Evolutionary conservation across 495 filamentous ascomycete genomes (phyloP).

Genomic region (Cairneyella variabilis): DNA sequence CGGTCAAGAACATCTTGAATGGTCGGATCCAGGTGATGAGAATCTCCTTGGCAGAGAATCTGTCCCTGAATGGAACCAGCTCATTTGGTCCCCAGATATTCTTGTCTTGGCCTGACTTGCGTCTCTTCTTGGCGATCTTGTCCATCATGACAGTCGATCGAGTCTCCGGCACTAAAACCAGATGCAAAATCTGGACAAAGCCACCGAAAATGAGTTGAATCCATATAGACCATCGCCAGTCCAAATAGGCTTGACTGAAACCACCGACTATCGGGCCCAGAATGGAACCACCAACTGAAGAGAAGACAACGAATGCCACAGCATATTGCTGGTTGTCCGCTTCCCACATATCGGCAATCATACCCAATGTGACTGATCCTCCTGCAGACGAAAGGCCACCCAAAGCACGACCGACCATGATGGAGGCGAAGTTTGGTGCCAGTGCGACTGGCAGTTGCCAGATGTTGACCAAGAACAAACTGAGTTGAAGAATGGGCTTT

Average conservation of each 20-base stretch:
- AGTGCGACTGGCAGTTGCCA: conserved; percentile 70
- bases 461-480: conserved; percentile 67
- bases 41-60: conserved; percentile 52
- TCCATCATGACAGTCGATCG: conserved; percentile 65
- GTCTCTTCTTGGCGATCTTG: conserved; percentile 59
- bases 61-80: conserved; percentile 42
- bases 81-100: conserved; percentile 64
- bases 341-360: conserved; percentile 80
- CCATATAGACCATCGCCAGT: conserved; percentile 81
- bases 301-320: conserved; percentile 71
- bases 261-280: conserved; percentile 79
- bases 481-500: conserved; percentile 67
- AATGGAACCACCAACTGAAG: conserved; percentile 70
- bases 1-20: conserved; percentile 74
- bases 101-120: conserved; percentile 47
- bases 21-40: conserved; percentile 63
- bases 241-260: conserved; percentile 60
- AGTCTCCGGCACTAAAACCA: conserved; percentile 66
- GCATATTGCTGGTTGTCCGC: conserved; percentile 69
- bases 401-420: conserved; percentile 62
- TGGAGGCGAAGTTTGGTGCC: conserved; percentile 63
- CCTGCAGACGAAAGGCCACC: conserved; percentile 72
- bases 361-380: conserved; percentile 76
- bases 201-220: conserved; percentile 74
- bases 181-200: conserved; percentile 59